Evolutionary conservation across 23 red algal genomes (phyloP), one percentile per base, ranked within the genome.

Genomic region (Gracilariopsis chorda): DNA sequence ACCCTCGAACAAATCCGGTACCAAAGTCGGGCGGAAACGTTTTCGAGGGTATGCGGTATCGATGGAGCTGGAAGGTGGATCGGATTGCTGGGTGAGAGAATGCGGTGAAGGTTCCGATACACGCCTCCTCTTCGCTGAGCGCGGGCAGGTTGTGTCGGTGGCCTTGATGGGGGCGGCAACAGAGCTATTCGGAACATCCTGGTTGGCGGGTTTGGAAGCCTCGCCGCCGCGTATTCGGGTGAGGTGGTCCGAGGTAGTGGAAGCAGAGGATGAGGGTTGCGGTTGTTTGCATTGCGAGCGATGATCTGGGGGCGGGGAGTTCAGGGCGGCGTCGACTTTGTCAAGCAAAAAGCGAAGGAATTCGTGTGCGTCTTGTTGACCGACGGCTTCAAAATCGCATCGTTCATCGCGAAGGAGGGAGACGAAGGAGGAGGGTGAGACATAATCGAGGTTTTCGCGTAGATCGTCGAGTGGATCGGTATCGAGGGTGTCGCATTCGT

Each of bases 311-410:
- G 3, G 32, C 14, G 13, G 34, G 41, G 1, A 39, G 33, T 68
- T 36, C 29, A 78, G 43, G 24, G 48, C 43, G 48, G 3, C 42
- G 21, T 88, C 56, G 16, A 94, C 82, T 55, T 86, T 84, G 23
- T 94, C 92, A 23, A 94, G 55, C 51, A 94, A 52, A 44, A 94
- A 94, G n/a, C 81, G 62, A 4, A 94, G 83, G 86, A 94, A 94
- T 52, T 94, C 92, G 48, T 94, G 92, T 23, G 92, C 92, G 30
- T 94, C 92, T 37, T 94, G 84, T 59, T 94, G 92, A n/a, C 85
- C 92, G 14, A 56, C 49, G 11, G 84, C 92, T 19, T 88, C 85
- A 65, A 94, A 94, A 42, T 86, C 82, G 63, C 67, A 65, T 37
- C 56, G 43, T 36, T 86, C 58, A 51, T 88, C 83, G 37, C 92